These are phyloP conservation scores for Streptanthus diversifolius DNA, from an alignment of 345 rosid species.

Conservation along the genomic window DNA sequence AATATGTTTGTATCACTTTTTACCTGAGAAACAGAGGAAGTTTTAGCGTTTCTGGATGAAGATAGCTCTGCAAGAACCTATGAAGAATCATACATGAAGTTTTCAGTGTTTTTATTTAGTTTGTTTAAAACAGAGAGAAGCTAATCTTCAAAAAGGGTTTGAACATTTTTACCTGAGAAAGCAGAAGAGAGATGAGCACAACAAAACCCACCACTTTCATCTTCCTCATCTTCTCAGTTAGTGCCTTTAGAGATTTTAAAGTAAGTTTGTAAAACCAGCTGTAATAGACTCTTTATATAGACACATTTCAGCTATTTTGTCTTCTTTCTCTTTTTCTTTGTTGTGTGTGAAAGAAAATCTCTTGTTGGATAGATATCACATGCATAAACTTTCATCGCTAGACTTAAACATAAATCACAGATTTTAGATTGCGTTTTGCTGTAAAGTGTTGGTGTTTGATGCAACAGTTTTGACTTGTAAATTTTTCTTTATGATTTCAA, in stretches of 20 bases:
- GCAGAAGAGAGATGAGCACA: slow-evolving; percentile 27
- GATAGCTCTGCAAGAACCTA: slow-evolving; percentile 27
- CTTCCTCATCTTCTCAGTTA: slow-evolving; percentile 15
- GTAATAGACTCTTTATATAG: slow-evolving; percentile 29
- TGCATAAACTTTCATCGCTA: slow-evolving; percentile 33
- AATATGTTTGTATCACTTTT: neutral
- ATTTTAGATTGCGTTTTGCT: slow-evolving; percentile 31
- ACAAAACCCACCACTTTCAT: slow-evolving; percentile 16
- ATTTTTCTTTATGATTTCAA: too few relatives aligned
- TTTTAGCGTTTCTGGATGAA: slow-evolving; percentile 17
- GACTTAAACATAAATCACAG: slow-evolving; percentile 31
- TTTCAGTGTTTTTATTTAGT: neutral
- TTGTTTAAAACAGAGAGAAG: neutral
- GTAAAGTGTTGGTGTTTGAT: slow-evolving; percentile 36
- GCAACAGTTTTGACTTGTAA: slow-evolving; percentile 19
- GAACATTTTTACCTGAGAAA: slow-evolving; percentile 18
- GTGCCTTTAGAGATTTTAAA: slow-evolving; percentile 1
- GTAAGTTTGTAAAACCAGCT: slow-evolving; percentile 11
- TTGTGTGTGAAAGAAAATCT: neutral
- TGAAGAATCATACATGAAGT: neutral
- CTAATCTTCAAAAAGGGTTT: neutral
- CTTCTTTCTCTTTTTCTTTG: neutral
- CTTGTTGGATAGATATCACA: slow-evolving; percentile 32
- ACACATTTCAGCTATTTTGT: slow-evolving; percentile 6
- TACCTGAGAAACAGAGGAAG: slow-evolving; percentile 31